phyloP scores from a whole-genome alignment of 2,329 filamentous ascomycete genomes.

The Exserohilum turcica region DNA sequence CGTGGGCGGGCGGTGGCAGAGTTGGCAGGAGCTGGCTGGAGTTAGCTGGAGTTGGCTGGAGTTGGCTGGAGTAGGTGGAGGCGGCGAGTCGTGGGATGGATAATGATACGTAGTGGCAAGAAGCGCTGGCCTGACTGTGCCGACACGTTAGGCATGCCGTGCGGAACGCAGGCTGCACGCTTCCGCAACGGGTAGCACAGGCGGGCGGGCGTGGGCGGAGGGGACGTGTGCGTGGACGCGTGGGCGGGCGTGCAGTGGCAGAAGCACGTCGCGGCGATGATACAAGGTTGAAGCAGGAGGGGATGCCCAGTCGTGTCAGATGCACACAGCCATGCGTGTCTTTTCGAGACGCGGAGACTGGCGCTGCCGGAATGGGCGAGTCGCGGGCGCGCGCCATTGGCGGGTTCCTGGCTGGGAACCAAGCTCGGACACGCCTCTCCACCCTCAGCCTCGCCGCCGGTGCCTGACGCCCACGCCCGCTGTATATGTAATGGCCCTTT shows the following conservation, averaged over 20 bases:
- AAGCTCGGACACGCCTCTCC: conserved; percentile 18
- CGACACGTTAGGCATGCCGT: neutral
- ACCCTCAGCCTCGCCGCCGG: conserved; percentile 15
- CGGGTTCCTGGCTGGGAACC: conserved; percentile 6
- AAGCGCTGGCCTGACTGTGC: neutral
- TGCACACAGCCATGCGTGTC: conserved; percentile 13
- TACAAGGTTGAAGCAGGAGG: conserved; percentile 33
- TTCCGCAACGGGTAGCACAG: conserved; percentile 9
- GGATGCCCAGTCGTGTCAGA: conserved; percentile 33
- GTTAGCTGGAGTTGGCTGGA: neutral
- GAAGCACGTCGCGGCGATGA: conserved; percentile 22
- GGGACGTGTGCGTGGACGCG: no score
- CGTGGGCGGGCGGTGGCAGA: neutral
- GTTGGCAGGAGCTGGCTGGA: neutral
- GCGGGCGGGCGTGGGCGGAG: conserved; percentile 13
- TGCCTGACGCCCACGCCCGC: neutral
- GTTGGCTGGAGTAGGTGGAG: neutral
- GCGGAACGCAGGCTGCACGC: conserved; percentile 4
- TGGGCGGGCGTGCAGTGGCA: conserved; percentile 3
- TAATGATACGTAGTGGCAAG: conserved; percentile 3
- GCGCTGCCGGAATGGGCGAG: conserved; percentile 13
- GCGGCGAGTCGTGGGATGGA: neutral
- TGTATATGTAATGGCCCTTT: neutral
- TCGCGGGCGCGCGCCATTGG: conserved; percentile 25
- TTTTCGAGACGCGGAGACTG: conserved; percentile 33